Evolutionary conservation across 495 filamentous ascomycete genomes (phyloP).

Genomic region (Tuber indicum): DNA sequence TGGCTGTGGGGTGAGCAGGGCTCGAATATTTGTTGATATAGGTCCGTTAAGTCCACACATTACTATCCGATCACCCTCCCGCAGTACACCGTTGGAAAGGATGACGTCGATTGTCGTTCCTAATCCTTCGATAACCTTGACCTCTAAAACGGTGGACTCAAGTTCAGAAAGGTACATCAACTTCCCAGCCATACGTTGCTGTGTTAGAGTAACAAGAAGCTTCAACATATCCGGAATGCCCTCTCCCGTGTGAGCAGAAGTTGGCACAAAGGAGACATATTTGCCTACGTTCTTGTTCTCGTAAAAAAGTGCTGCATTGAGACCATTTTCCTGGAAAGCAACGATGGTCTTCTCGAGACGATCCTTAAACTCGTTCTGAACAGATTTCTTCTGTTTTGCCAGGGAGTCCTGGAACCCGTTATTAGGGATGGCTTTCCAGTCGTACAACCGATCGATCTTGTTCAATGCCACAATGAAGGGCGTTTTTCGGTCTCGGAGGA

Average conservation of each 20-base stretch:
- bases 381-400: slow-evolving; percentile 80
- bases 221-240: slow-evolving; percentile 99
- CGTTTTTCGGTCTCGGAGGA: slow-evolving; percentile 88
- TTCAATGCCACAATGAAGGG: slow-evolving; percentile 98
- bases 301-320: slow-evolving; percentile 94
- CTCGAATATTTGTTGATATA: slow-evolving; percentile 91
- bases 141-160: slow-evolving; percentile 95
- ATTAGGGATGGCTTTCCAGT: slow-evolving; percentile 96
- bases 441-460: slow-evolving; percentile 99
- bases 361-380: slow-evolving; percentile 90
- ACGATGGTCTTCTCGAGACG: slow-evolving; percentile 86
- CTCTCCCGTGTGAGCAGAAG: slow-evolving; percentile 94
- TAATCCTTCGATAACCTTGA: slow-evolving; percentile 97
- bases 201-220: slow-evolving; percentile 80
- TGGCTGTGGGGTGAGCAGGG: slow-evolving; percentile 88
- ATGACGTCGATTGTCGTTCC: slow-evolving; percentile 99
- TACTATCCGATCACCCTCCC: slow-evolving; percentile 90
- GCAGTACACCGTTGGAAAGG: slow-evolving; percentile 88
- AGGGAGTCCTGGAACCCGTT: slow-evolving; percentile 95
- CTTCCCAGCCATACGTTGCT: slow-evolving; percentile 95
- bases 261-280: slow-evolving; percentile 90
- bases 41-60: slow-evolving; percentile 91
- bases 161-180: slow-evolving; percentile 98
- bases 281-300: slow-evolving; percentile 96
- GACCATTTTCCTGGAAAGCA: slow-evolving; percentile 89